phyloP scores from a whole-genome alignment of 139 green algal genomes.

The Ulvella scutata region DNA sequence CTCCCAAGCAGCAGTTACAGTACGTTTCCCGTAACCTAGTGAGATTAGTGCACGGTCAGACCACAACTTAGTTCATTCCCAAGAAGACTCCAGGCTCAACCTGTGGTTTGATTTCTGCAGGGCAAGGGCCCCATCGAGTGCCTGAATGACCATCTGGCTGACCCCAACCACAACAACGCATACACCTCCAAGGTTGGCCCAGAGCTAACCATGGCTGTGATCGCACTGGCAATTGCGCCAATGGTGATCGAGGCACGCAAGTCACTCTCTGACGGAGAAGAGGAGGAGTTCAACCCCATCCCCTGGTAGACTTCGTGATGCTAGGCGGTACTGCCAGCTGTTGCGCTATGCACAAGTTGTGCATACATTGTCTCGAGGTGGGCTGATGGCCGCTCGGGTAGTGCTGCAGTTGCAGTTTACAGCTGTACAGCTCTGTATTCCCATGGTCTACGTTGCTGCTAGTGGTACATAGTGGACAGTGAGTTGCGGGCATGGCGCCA shows the following conservation, averaged over 20 bases:
- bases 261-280: constrained; percentile 10
- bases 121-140: constrained; percentile 69
- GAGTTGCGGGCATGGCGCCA: too few species aligned
- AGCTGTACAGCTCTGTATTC: too few species aligned
- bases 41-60: neutral
- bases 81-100: neutral
- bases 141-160: constrained; percentile 59
- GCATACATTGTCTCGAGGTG: too few species aligned
- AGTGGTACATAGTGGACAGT: too few species aligned
- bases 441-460: too few species aligned
- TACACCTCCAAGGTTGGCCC: constrained; percentile 65
- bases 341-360: too few species aligned
- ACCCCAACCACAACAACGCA: constrained; percentile 82
- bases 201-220: constrained; percentile 49
- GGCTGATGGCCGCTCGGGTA: too few species aligned
- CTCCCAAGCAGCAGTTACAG: constrained; percentile 49
- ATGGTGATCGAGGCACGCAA: constrained; percentile 65
- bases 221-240: constrained; percentile 45
- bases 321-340: too few species aligned
- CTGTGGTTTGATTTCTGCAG: neutral
- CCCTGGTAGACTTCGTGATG: constrained; percentile 9
- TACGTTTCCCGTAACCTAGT: neutral
- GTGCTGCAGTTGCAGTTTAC: too few species aligned
- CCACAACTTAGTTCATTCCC: neutral
- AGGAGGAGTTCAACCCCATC: constrained; percentile 17